Conservation (phyloP, 441 rosid genomes). For the Eruca vesicaria region DNA sequence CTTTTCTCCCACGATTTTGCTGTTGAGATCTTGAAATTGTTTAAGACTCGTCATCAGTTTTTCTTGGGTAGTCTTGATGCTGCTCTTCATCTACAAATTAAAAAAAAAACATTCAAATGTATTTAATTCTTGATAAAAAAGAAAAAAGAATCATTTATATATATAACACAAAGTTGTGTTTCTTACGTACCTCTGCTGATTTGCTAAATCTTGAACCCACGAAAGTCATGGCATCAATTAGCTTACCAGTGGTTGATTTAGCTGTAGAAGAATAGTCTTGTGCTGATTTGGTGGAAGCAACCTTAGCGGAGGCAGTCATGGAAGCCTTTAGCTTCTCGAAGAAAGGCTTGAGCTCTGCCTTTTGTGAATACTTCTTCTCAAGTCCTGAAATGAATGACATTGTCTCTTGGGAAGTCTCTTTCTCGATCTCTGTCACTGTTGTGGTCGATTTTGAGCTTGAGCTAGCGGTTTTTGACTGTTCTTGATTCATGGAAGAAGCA, state of each 20-base stretch:
- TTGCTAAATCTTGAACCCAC: conserved; percentile 11
- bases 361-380: too few relatives aligned
- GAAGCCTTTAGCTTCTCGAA: too few relatives aligned
- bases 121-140: neutral
- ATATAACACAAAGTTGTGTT: neutral
- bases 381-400: conserved; percentile 27
- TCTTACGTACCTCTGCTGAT: conserved; percentile 25
- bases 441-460: neutral
- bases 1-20: conserved; percentile 9
- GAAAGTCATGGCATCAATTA: too few relatives aligned
- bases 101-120: neutral
- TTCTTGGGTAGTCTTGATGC: conserved; percentile 20
- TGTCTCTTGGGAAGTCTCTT: conserved; percentile 20
- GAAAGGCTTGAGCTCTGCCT: too few relatives aligned
- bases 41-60: too few relatives aligned
- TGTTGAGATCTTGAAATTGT: conserved; percentile 28
- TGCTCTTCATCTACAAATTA: conserved; percentile 21
- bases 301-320: conserved; percentile 16
- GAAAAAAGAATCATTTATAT: neutral
- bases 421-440: conserved; percentile 20
- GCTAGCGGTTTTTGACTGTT: neutral
- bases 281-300: conserved; percentile 4
- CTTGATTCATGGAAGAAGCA: neutral
- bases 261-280: too few relatives aligned
- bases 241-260: too few relatives aligned